A percentile compares a stretch with the other conserved stretches of the same genome.
These are phyloP conservation scores for Podospora pseudoanserina DNA, from an alignment of 495 filamentous ascomycete species.

Conservation along the genomic window DNA sequence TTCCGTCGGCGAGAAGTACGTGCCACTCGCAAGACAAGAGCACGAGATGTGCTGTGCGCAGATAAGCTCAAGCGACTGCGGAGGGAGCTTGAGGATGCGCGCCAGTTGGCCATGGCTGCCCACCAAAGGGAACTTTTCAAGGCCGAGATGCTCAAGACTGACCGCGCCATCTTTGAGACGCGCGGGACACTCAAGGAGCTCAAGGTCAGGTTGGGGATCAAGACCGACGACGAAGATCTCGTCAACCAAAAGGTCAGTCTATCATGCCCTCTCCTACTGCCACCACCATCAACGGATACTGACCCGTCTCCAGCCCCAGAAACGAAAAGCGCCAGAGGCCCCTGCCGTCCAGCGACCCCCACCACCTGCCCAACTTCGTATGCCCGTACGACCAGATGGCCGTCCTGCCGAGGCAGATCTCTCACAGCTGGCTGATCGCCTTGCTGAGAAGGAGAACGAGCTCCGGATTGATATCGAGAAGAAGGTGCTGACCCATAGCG, in stretches of 20 bases:
- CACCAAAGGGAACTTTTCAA: slow-evolving; percentile 74
- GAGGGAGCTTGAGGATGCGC: slow-evolving; percentile 86
- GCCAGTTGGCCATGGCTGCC: slow-evolving; percentile 72
- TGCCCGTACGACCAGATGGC: slow-evolving; percentile 68
- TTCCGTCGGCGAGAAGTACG: slow-evolving; percentile 95
- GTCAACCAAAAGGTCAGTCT: slow-evolving; percentile 81
- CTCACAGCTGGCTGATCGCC: slow-evolving; percentile 65
- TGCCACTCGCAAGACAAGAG: slow-evolving; percentile 89
- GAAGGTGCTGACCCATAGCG: slow-evolving; percentile 75
- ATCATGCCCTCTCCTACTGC: slow-evolving; percentile 4
- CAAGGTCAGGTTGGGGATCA: slow-evolving; percentile 84
- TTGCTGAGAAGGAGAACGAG: slow-evolving; percentile 77
- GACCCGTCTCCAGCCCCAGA: slow-evolving; percentile 52
- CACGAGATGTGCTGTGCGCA: slow-evolving; percentile 85
- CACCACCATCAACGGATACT: slow-evolving; percentile 36
- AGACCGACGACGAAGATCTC: slow-evolving; percentile 90
- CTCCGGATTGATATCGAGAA: slow-evolving; percentile 73
- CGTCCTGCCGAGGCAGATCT: slow-evolving; percentile 72
- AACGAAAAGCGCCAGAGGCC: slow-evolving; percentile 62
- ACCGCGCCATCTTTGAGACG: slow-evolving; percentile 74
- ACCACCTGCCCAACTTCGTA: slow-evolving; percentile 52
- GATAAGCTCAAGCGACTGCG: slow-evolving; percentile 91
- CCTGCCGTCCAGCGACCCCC: slow-evolving; percentile 53
- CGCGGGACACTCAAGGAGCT: slow-evolving; percentile 75
- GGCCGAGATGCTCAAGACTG: slow-evolving; percentile 68